phyloP scores from a whole-genome alignment of 176 grass and related monocot species.

The Panicum miliaceum region DNA sequence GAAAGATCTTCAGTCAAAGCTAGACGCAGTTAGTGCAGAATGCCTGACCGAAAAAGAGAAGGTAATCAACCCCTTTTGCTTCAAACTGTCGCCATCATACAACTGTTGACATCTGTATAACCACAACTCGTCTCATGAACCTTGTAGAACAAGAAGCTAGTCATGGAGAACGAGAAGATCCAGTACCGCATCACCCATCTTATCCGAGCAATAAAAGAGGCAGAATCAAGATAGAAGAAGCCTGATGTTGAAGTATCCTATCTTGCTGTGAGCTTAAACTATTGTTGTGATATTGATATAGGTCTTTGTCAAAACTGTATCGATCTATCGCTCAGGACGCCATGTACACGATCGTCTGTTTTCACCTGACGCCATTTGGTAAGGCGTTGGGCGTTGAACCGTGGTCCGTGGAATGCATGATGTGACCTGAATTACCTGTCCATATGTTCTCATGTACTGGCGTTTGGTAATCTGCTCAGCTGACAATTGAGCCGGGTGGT shows the following conservation, averaged over 20 bases:
- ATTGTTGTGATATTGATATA: not conserved
- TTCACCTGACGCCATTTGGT: not conserved
- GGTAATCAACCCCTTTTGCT: slow-evolving; percentile 44
- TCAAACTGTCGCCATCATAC: slow-evolving; percentile 1
- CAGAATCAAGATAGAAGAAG: slow-evolving; percentile 49
- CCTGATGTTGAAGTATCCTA: not conserved
- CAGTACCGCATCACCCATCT: slow-evolving; percentile 79
- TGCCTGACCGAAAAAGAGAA: slow-evolving; percentile 61
- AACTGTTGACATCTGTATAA: slow-evolving; percentile 14
- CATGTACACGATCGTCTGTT: not conserved
- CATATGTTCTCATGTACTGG: not conserved
- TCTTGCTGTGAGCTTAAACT: not conserved
- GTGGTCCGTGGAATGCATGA: not conserved
- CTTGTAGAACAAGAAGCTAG: slow-evolving; percentile 72
- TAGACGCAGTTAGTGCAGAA: slow-evolving; percentile 45
- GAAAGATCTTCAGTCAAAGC: slow-evolving; percentile 69
- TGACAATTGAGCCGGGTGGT: not conserved
- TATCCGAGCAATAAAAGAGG: slow-evolving; percentile 59
- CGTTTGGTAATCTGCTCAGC: slow-evolving; percentile 8
- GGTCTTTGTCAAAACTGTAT: not conserved
- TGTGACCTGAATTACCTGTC: not conserved
- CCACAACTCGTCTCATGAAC: slow-evolving; percentile 4
- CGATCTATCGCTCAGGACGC: not conserved
- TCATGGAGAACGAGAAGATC: slow-evolving; percentile 74
- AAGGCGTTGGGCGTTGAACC: not conserved